Base-by-base conservation (phyloP, 1,284 basidiomycete genomes). In the Tetrapyrgos nigripes region DNA sequence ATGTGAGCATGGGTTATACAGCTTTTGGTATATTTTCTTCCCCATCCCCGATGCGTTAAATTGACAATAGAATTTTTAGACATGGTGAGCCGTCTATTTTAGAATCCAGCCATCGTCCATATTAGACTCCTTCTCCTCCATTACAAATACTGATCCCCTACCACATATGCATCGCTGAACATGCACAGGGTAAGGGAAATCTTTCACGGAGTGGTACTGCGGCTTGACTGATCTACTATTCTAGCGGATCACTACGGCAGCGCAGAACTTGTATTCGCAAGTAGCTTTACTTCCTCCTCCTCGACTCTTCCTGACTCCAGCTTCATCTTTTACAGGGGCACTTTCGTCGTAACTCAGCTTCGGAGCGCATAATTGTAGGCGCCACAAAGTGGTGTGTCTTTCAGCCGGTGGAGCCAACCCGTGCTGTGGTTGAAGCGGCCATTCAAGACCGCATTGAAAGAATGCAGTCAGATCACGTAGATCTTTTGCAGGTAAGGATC, bases 341-440 rank as follows among this genome's bases (percentile, higher is more conserved):
- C 70, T 91, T 89, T 69, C 80, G 82, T 57, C 70, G 77, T 57
- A 77, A 78, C 5, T 73, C 83, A 21, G 69, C 78, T 5, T 64
- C 75, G 37, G 71, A 77, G 2, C 72, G 75, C n/a, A 70, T 69
- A 2, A 80, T 90, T 13, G 59, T 92, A 19, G 88, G 89, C 44
- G 89, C 86, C 3, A 93, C 91, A 2, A 93, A 93, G 69, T 93
- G 89, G 90, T 93, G 91, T 72, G 83, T 92, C 19, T 93, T 93
- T 75, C 79, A 83, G 57, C 74, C 74, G 17, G 77, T 79, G 8
- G 72, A 74, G n/a, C 79, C 84, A 5, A 82, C 87, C 5, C 82
- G 83, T 8, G 72, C 77, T 35, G 73, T 82, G 52, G 88, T 92
- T 52, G 79, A 86, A 64, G 81, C 79, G n/a, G 88, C 83, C 8